Evolutionary conservation across 352 stramenopile species (phyloP), one percentile per base, ranked within the genome.

Genomic region (Chrysophaeum taylorii): DNA sequence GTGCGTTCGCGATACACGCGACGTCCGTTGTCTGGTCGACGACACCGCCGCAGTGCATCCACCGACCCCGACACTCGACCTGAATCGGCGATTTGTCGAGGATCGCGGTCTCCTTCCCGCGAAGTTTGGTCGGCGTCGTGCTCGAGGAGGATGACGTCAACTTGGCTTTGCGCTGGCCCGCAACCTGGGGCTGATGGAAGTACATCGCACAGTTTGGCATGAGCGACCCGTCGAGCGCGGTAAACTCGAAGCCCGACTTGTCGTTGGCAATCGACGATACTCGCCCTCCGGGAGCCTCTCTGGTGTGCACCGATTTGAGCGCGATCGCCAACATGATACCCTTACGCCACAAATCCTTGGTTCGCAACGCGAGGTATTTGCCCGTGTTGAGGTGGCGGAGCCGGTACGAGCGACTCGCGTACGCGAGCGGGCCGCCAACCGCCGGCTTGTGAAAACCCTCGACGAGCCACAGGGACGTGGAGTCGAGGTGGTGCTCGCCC

Each of bases 401-500:
- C 21, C 52, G 29, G 52, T 70, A 60, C 2, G 38, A 29, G 29
- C 68, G 53, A 27, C 37, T 52, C 27, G 69, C 54, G 54, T 70
- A 73, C 23, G 36, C 23, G 15, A 73, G 33, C 31, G 50, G 38
- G 36, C 68, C 68, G 52, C 68, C 68, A 9, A 64, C 29, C 37
- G 50, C 39, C 14, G 68, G 36, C 25, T 39, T 35, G 54, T 48
- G 66, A 31, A 38, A 37, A 41, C 33, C 29, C 68, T 78, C 74
- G 35, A 78, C 45, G 50, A 78, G n/a, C 74, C 74, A 78, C 25
- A 78, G 57, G 23, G 69, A 37, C 18, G 64, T 75, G 21, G 71
- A 69, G 72, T 73, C 68, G 15, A 64, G 37, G 37, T 75, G 52
- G 42, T 71, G 48, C 48, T 45, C n/a, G 4, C 35, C 39, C 42